Evolutionary conservation across 306 rosid genomes (phyloP).

Genomic region (Quercus engelmannii): DNA sequence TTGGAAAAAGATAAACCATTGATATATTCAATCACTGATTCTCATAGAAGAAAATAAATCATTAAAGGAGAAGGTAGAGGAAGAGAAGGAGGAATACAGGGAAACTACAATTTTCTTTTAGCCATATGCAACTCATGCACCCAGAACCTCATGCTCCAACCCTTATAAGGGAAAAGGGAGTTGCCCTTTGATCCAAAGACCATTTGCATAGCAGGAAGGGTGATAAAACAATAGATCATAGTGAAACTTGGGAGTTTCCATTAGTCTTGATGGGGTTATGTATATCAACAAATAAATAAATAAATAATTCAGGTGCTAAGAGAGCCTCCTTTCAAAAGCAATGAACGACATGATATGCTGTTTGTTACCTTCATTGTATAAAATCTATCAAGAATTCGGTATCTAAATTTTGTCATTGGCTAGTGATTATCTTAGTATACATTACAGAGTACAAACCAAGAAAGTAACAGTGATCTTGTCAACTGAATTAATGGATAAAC

Average conservation of each 20-base stretch:
- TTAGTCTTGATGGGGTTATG: background rate
- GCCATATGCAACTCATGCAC: background rate
- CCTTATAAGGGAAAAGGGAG: background rate
- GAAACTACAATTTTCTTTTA: background rate
- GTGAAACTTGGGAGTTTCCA: background rate
- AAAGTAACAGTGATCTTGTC: background rate
- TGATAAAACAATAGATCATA: background rate
- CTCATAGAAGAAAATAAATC: background rate
- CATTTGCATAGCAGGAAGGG: background rate
- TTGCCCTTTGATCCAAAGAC: background rate
- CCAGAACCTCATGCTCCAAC: background rate
- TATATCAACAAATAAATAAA: background rate
- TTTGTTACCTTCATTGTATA: slow-evolving; percentile 3
- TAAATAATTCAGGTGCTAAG: background rate
- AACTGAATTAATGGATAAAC: background rate
- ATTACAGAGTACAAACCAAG: slow-evolving; percentile 6
- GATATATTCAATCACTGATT: background rate
- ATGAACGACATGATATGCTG: background rate
- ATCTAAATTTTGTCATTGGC: background rate
- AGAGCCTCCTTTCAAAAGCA: background rate
- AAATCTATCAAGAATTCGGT: background rate
- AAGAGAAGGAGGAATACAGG: background rate
- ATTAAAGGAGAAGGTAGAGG: background rate
- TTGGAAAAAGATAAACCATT: slow-evolving; percentile 16
- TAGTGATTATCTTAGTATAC: slow-evolving; percentile 15